Base-by-base conservation (phyloP, 768 basidiomycete species). In the Auriscalpium microsporum region DNA sequence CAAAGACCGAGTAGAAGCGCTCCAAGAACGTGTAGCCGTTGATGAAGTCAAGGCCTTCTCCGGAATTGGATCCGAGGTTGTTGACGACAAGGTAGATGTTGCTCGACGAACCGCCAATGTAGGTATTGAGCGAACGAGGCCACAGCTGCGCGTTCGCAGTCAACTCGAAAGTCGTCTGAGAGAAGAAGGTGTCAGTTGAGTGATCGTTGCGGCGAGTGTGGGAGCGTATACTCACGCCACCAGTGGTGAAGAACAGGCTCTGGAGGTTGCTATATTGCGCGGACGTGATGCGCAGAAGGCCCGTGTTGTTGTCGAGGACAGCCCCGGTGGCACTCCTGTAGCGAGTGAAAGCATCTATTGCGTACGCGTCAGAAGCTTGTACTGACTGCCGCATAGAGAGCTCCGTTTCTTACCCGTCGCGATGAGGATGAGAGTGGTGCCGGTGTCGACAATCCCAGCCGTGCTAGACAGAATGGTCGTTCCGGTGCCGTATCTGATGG, bases 1-100 rank as follows among this genome's bases (percentile, higher is more conserved):
- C 84, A 63, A 70, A 85, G 38, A 84, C 83, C 34, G 78, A 73
- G 70, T 85, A 86, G 76, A 81, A 86, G 14, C 84, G 80, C 68
- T 80, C 74, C 28, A 83, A 70, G 74, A 80, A 83, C 5, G 67
- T 61, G 62, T 71, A 72, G 16, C 81, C 79, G 65, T 80, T 75
- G 65, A 83, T 72, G 58, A 82, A 81, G 68, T 80, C 78, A 14
- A 82, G 65, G 13, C 79, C 81, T 56, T 72, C 17, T 48, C 77
- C 79, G 10, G 70, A 63, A 33, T 60, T 58, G 1, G 68, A 59
- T 34, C 79, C 80, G 40, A 77, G 58, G 63, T 64, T 59, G n/a
- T 50, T 53, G 49, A 75, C 69, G 50, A 76, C 63, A 36, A 71
- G 67, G 63, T 78, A 78, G 35, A 79, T 66, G 56, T 58, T 52